Evolutionary conservation across 2,329 filamentous ascomycete species (phyloP).

Genomic region (Plectosphaerella cucumerina): DNA sequence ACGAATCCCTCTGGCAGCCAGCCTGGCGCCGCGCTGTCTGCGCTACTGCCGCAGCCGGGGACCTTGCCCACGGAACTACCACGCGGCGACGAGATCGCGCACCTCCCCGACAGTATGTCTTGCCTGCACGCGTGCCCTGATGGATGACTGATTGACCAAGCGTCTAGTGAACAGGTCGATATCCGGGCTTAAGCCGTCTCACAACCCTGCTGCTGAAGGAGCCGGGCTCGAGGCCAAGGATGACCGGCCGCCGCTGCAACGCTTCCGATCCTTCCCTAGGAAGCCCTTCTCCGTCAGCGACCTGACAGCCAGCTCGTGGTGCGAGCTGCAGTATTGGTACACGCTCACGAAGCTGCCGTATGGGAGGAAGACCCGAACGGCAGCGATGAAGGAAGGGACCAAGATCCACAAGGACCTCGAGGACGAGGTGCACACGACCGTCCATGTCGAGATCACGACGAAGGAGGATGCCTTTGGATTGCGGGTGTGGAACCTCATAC

Average conservation of each 20-base stretch:
- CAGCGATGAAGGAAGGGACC: slow-evolving; percentile 79
- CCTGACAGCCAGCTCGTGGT: slow-evolving; percentile 87
- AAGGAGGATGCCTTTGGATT: slow-evolving; percentile 82
- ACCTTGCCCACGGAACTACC: slow-evolving; percentile 11
- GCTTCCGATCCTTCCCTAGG: slow-evolving; percentile 72
- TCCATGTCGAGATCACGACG: slow-evolving; percentile 66
- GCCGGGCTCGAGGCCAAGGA: slow-evolving; percentile 20
- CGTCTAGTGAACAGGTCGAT: slow-evolving; percentile 54
- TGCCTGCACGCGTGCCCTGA: neutral
- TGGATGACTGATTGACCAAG: slow-evolving; percentile 58
- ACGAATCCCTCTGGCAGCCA: neutral
- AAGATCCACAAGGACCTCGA: slow-evolving; percentile 80
- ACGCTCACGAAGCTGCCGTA: slow-evolving; percentile 66
- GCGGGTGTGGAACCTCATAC: slow-evolving; percentile 85
- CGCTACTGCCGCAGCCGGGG: neutral
- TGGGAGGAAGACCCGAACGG: slow-evolving; percentile 70
- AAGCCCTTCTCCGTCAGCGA: slow-evolving; percentile 86
- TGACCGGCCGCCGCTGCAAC: slow-evolving; percentile 59
- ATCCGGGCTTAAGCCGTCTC: slow-evolving; percentile 15
- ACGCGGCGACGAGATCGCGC: slow-evolving; percentile 22
- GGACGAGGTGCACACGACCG: slow-evolving; percentile 75
- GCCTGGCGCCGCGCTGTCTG: neutral
- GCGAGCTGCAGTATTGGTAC: slow-evolving; percentile 91
- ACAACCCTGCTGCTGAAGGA: slow-evolving; percentile 11
- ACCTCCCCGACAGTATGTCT: slow-evolving; percentile 51